Evolutionary conservation across 306 rosid genomes (phyloP).

Genomic region (Acacia confusa): DNA sequence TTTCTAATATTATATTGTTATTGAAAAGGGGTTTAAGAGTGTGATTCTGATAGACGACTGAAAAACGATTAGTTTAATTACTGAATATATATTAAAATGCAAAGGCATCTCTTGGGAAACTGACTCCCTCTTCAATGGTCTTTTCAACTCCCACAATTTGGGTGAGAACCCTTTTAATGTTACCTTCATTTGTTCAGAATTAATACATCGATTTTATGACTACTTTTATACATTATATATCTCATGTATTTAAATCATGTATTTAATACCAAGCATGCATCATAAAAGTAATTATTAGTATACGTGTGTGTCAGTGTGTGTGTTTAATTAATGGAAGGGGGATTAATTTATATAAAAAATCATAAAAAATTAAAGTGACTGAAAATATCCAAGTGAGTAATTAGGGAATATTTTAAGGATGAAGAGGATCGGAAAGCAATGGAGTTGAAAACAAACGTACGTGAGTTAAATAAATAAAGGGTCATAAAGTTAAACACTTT

Average conservation of each 20-base stretch:
- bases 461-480: neutral
- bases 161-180: neutral
- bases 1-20: neutral
- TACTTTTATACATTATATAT: no score
- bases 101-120: neutral
- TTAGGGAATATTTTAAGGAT: neutral
- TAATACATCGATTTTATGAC: no score
- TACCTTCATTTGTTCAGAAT: neutral
- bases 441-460: neutral
- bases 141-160: neutral
- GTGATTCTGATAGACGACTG: neutral
- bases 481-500: neutral
- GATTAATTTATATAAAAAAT: no score
- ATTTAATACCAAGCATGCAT: neutral
- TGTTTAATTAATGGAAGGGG: neutral
- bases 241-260: no score
- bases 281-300: neutral
- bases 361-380: neutral
- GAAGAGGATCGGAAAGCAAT: neutral
- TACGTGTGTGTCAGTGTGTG: no score
- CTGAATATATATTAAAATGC: neutral
- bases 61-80: neutral
- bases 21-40: neutral
- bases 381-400: neutral
- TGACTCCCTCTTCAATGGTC: conserved; percentile 13